Conservation (phyloP, 2,329 filamentous ascomycete species). For the Diplodia intermedia region DNA sequence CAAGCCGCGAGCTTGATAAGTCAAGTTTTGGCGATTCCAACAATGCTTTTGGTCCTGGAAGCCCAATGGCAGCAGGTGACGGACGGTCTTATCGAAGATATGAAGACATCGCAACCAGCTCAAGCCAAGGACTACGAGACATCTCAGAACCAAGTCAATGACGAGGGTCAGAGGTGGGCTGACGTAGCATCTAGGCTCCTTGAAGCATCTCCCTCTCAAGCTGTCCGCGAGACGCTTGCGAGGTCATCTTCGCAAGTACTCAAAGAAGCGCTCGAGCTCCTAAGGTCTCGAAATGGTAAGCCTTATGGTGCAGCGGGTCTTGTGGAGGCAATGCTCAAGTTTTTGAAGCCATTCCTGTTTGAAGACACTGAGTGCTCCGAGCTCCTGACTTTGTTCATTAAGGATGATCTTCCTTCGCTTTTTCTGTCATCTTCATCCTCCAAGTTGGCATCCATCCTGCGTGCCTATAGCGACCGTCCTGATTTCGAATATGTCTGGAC, state of each 20-base stretch:
- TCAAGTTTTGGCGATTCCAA: slow-evolving; percentile 51
- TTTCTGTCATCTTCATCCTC: slow-evolving; percentile 72
- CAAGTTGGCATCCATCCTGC: slow-evolving; percentile 70
- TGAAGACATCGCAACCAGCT: slow-evolving; percentile 79
- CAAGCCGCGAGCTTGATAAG: slow-evolving; percentile 49
- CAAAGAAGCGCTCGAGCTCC: slow-evolving; percentile 56
- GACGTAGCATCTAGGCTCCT: slow-evolving; percentile 54
- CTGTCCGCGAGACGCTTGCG: slow-evolving; percentile 35
- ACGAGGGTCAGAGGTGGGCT: slow-evolving; percentile 70
- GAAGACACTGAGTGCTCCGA: slow-evolving; percentile 53
- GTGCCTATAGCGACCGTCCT: slow-evolving; percentile 51
- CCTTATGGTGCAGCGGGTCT: slow-evolving; percentile 69
- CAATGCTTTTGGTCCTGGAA: slow-evolving; percentile 58
- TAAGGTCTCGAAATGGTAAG: slow-evolving; percentile 66
- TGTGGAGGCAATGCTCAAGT: slow-evolving; percentile 60
- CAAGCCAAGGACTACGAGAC: slow-evolving; percentile 77
- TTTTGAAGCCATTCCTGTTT: slow-evolving; percentile 51
- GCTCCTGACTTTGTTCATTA: slow-evolving; percentile 55
- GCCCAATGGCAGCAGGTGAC: slow-evolving; percentile 70
- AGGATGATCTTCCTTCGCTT: slow-evolving; percentile 63
- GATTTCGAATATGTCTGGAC: slow-evolving; percentile 44
- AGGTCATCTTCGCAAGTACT: slow-evolving; percentile 54
- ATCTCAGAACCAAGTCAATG: slow-evolving; percentile 73
- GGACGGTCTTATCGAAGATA: slow-evolving; percentile 66
- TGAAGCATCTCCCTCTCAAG: slow-evolving; percentile 20